These are phyloP conservation scores for Sporisorium graminicola DNA, from an alignment of 1,284 basidiomycete genomes.

Conservation along the genomic window DNA sequence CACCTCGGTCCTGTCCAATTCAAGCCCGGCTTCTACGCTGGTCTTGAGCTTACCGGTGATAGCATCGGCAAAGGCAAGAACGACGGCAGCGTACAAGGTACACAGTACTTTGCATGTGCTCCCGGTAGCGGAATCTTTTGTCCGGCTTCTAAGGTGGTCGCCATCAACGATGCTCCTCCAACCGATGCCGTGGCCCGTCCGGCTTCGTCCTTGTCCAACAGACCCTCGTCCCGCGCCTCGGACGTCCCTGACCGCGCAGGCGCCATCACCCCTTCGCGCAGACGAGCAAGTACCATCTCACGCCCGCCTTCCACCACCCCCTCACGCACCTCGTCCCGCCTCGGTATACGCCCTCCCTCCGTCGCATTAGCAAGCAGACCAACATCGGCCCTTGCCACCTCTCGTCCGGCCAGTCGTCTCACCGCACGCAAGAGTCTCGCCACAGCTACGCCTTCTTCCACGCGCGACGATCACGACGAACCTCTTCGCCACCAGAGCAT, in stretches of 20 bases:
- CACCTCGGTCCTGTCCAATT: slow-evolving; percentile 63
- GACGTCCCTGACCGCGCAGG: slow-evolving; percentile 34
- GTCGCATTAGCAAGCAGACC: slow-evolving; percentile 40
- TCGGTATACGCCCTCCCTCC: slow-evolving; percentile 48
- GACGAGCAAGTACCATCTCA: slow-evolving; percentile 41
- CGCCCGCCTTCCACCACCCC: slow-evolving; percentile 42
- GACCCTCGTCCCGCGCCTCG: slow-evolving; percentile 48
- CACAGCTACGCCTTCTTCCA: slow-evolving; percentile 4
- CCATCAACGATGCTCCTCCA: slow-evolving; percentile 45
- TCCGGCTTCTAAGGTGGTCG: slow-evolving; percentile 78
- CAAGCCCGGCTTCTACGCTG: slow-evolving; percentile 62
- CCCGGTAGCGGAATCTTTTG: slow-evolving; percentile 92
- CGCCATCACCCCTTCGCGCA: slow-evolving; percentile 44
- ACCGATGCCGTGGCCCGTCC: slow-evolving; percentile 65
- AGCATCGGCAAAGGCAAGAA: slow-evolving; percentile 90
- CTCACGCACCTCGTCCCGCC: slow-evolving; percentile 43
- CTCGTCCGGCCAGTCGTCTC: slow-evolving; percentile 49
- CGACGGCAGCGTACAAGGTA: slow-evolving; percentile 86
- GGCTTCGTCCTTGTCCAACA: slow-evolving; percentile 61
- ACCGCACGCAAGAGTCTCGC: slow-evolving; percentile 53
- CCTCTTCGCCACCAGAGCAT: too few species aligned
- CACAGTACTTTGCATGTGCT: slow-evolving; percentile 87
- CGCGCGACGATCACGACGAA: slow-evolving; percentile 27
- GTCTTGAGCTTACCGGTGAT: slow-evolving; percentile 64
- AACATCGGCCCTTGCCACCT: slow-evolving; percentile 50